Base-by-base conservation (phyloP, 352 stramenopile species). In the Globisporangium viniferum region DNA sequence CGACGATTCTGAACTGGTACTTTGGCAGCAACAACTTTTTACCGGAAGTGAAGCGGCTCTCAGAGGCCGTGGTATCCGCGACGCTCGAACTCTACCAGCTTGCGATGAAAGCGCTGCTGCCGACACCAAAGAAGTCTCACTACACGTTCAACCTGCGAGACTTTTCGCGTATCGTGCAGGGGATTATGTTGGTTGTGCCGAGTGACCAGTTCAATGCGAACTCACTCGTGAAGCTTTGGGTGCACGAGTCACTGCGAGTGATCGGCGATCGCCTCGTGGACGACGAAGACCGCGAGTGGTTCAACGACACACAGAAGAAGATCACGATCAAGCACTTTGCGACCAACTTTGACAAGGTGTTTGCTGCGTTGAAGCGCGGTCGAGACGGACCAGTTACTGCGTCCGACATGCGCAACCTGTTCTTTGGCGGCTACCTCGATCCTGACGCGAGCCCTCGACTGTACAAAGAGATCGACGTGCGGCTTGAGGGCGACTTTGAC, bases 121-220 rank as follows among this genome's bases (percentile, higher is more conserved):
- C 95, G 31, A 98, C 95, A 14, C 95, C 95, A 0, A 92, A 93
- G 31, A 98, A 98, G 78, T 97, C 88, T 18, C 95, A 98, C 77
- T 98, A 98, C 77, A 98, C 94, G 18, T 98, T 98, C 76, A 98
- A 98, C 57, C 68, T 98, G 59, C 86, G 95, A 6, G 95, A 98
- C 71, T 98, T 98, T 63, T 92, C 87, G 39, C 79, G 94, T 54
- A 93, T 98, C 41, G 87, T 98, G 7, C 94, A 98, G 65, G 94
- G 95, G 33, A 91, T 98, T 31, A 94, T 98, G 79, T 78, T 98
- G 15, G 88, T 97, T 4, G 80, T 87, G 5, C 77, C 90, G 1
- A 93, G 77, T 41, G 91, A 97, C 14, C 65, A 81, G 36, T 98
- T 98, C 41, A 84, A 79, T 2, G 82, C 89, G 9, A 92, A 80